phyloP scores from a whole-genome alignment of 331 rosid species.

The Spiraea crenata region DNA sequence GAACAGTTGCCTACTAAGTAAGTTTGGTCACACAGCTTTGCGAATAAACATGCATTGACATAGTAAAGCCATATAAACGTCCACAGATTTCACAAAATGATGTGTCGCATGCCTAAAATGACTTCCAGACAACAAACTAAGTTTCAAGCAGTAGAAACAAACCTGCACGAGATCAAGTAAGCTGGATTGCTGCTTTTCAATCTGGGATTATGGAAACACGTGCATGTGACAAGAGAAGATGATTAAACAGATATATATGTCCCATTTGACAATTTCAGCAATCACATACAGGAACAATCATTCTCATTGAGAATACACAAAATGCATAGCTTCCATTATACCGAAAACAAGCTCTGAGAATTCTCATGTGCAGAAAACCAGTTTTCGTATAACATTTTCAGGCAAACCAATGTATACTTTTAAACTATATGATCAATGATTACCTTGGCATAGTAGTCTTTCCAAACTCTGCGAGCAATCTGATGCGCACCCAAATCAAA shows the following conservation, averaged over 20 bases:
- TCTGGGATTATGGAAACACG: slow-evolving; percentile 56
- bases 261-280: not conserved
- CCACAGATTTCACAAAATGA: not conserved
- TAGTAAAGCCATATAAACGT: not conserved
- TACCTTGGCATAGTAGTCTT: slow-evolving; percentile 63
- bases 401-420: not conserved
- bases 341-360: not conserved
- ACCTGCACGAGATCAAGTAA: slow-evolving; percentile 94
- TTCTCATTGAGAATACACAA: not conserved
- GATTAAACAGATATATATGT: not conserved
- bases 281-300: not conserved
- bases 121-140: not conserved
- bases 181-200: slow-evolving; percentile 89
- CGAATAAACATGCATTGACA: not conserved
- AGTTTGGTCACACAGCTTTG: not conserved
- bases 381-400: not conserved
- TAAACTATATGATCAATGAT: not conserved
- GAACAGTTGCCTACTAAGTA: not conserved
- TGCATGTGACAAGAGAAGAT: not conserved
- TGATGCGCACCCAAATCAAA: slow-evolving; percentile 87
- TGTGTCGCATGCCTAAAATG: not conserved
- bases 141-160: slow-evolving; percentile 33
- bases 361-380: not conserved
- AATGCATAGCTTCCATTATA: too few species aligned
- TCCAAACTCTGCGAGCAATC: slow-evolving; percentile 45